Conservation (phyloP, 2,329 filamentous ascomycete species). For the Aspergillus nomiae region DNA sequence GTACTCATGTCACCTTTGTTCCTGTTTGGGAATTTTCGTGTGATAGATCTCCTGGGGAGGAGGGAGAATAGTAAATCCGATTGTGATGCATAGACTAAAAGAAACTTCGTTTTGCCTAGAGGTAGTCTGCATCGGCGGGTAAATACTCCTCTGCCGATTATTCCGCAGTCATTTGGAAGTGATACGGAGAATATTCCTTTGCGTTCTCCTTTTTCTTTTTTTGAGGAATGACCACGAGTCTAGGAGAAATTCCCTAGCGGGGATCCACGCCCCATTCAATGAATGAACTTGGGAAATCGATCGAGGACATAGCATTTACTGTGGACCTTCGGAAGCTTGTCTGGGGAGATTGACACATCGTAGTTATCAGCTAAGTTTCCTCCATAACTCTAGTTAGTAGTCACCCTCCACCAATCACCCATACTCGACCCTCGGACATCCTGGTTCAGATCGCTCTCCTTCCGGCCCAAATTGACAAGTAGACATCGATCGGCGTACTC, state of each 20-base stretch:
- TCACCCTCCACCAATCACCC: not conserved
- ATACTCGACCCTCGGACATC: not conserved
- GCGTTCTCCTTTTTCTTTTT: not conserved
- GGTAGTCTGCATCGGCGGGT: not conserved
- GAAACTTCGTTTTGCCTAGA: not conserved
- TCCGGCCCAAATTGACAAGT: not conserved
- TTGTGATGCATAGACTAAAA: not conserved
- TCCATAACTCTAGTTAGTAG: not conserved
- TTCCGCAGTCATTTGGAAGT: not conserved
- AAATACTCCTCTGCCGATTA: too few species aligned
- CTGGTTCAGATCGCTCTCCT: not conserved
- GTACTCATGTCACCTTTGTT: not conserved
- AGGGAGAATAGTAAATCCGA: not conserved
- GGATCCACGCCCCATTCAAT: not conserved
- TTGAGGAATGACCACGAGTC: not conserved
- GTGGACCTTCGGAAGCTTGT: not conserved
- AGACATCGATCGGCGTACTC: not conserved
- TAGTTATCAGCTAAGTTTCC: not conserved
- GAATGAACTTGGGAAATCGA: not conserved
- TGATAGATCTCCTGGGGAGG: not conserved
- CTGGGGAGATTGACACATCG: not conserved
- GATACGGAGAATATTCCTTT: not conserved
- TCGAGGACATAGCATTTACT: not conserved
- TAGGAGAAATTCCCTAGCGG: not conserved
- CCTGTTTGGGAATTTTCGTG: not conserved